Percentiles rank a stretch among this genome's conserved stretches.
These are phyloP conservation scores for Candida krabiensis DNA, from an alignment of 805 yeast species.

Conservation along the genomic window DNA sequence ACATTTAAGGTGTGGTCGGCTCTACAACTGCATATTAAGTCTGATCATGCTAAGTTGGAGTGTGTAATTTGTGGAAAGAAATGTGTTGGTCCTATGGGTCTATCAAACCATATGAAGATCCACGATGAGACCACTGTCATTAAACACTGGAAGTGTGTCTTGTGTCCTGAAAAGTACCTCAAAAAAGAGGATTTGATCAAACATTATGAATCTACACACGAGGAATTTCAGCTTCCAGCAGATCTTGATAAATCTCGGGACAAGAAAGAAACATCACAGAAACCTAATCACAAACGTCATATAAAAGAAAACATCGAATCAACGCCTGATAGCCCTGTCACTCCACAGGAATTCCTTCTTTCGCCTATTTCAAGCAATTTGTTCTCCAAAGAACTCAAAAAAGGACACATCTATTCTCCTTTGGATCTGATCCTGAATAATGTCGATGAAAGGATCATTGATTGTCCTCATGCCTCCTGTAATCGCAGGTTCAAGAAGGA, in stretches of 20 bases:
- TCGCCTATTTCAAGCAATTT: conserved; percentile 11
- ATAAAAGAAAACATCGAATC: background rate
- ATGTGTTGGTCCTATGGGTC: conserved; percentile 71
- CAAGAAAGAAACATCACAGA: background rate
- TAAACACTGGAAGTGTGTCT: conserved; percentile 67
- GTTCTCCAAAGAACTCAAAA: conserved; percentile 43
- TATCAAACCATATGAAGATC: conserved; percentile 69
- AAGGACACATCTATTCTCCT: conserved; percentile 36
- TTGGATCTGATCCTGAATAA: conserved; percentile 40
- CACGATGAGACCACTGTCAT: conserved; percentile 56
- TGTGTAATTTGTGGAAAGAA: conserved; percentile 68
- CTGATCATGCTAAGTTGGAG: conserved; percentile 67
- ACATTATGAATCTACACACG: conserved; percentile 56
- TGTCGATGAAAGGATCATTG: conserved; percentile 34
- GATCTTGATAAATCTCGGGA: conserved; percentile 6
- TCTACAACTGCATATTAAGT: conserved; percentile 66
- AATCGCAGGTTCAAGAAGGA: conserved; percentile 51
- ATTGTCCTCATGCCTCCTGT: conserved; percentile 54
- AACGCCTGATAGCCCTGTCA: background rate
- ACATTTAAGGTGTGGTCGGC: conserved; percentile 73
- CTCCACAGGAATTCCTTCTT: conserved; percentile 4
- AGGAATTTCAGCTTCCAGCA: conserved; percentile 15
- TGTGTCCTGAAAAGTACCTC: conserved; percentile 50
- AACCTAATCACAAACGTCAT: no score
- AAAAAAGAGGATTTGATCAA: conserved; percentile 55